Percentiles rank a stretch among this genome's conserved stretches.
Conservation (phyloP, 169 alveolate genomes). For the Plasmodium yoelii region DNA sequence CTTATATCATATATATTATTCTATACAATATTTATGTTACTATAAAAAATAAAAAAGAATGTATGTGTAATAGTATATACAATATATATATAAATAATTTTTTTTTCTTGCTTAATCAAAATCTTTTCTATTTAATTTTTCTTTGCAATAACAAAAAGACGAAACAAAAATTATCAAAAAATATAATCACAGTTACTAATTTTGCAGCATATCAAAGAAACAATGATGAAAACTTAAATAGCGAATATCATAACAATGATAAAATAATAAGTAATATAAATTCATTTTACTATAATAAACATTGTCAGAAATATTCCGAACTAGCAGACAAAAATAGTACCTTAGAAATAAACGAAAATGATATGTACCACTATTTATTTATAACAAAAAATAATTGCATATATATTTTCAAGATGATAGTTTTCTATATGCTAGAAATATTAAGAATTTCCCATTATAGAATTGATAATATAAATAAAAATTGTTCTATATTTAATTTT, state of each 20-base stretch:
- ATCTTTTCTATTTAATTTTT: constrained; percentile 47
- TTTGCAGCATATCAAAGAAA: background rate
- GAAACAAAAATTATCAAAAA: background rate
- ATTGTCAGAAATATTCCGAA: constrained; percentile 10
- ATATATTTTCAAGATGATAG: constrained; percentile 51
- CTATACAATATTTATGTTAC: constrained; percentile 30
- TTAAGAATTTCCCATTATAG: constrained; percentile 32
- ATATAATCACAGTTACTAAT: background rate
- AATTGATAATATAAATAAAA: constrained; percentile 14
- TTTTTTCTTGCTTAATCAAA: constrained; percentile 50
- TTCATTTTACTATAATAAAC: constrained; percentile 19
- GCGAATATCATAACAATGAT: background rate
- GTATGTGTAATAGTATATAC: constrained; percentile 45
- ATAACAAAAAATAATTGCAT: constrained; percentile 65
- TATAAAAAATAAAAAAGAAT: constrained; percentile 14
- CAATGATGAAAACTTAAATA: background rate
- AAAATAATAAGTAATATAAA: constrained; percentile 39
- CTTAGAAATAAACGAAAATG: constrained; percentile 12
- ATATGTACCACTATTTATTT: constrained; percentile 62
- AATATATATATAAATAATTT: constrained; percentile 60
- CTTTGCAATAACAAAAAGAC: background rate
- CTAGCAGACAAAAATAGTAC: background rate
- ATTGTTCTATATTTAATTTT: constrained; percentile 26
- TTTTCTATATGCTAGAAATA: constrained; percentile 46
- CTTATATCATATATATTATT: constrained; percentile 38